Percentiles rank a stretch among this genome's conserved stretches.
phyloP scores from a whole-genome alignment of 805 yeast genomes.

The Cyberlindnera petersonii region DNA sequence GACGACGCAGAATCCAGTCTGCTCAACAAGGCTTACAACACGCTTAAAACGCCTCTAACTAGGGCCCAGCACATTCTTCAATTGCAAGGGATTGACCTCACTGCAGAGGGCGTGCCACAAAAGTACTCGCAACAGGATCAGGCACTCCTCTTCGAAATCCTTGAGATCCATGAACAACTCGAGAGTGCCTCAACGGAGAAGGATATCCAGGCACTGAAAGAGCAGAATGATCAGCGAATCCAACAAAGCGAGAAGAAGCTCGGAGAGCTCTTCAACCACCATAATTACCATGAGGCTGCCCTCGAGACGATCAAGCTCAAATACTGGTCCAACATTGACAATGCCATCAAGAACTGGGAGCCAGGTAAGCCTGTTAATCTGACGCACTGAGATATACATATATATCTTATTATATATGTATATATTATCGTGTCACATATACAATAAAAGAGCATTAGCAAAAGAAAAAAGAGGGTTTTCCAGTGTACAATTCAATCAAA shows the following conservation, averaged over 20 bases:
- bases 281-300: constrained; percentile 57
- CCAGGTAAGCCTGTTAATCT: constrained; percentile 13
- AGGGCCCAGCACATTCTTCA: constrained; percentile 62
- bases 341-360: constrained; percentile 75
- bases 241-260: constrained; percentile 41
- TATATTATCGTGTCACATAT: neutral
- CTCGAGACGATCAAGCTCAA: constrained; percentile 66
- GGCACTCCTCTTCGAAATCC: constrained; percentile 63
- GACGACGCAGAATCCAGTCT: constrained; percentile 42
- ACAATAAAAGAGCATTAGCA: neutral
- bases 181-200: constrained; percentile 58
- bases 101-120: constrained; percentile 51
- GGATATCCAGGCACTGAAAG: constrained; percentile 51
- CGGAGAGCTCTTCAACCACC: constrained; percentile 39
- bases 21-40: constrained; percentile 74
- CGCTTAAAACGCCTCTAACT: constrained; percentile 62
- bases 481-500: too few relatives aligned
- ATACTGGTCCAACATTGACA: constrained; percentile 78
- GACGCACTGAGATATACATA: constrained; percentile 7
- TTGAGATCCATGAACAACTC: constrained; percentile 81
- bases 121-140: constrained; percentile 36
- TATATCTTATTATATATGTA: neutral
- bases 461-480: neutral
- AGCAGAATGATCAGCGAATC: constrained; percentile 57
- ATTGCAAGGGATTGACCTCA: constrained; percentile 45